A percentile compares a stretch with the other conserved stretches of the same genome.
phyloP scores from a whole-genome alignment of 2,329 filamentous ascomycete genomes.

The Diplodia mutila region DNA sequence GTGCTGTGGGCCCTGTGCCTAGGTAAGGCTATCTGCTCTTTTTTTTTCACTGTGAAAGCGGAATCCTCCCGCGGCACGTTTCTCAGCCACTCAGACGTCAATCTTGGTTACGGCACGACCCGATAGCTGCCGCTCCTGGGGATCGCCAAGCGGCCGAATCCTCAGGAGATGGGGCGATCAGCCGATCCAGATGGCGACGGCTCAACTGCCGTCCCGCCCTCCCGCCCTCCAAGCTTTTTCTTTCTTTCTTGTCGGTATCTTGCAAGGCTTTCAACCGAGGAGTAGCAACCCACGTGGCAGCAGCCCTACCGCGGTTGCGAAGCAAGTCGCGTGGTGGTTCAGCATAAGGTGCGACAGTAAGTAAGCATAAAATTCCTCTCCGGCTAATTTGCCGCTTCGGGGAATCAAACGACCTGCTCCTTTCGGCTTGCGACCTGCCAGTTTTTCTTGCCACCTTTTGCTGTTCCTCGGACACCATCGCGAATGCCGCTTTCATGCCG shows the following conservation, averaged over 20 bases:
- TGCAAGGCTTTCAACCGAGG: too few relatives aligned
- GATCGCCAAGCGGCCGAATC: constrained; percentile 17
- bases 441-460: not conserved
- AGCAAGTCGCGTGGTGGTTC: not conserved
- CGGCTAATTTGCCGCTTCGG: not conserved
- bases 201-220: constrained; percentile 1
- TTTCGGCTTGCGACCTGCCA: not conserved
- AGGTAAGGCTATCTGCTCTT: too few relatives aligned
- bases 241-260: not conserved
- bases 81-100: constrained; percentile 14
- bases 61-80: constrained; percentile 2
- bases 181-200: constrained; percentile 16
- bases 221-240: not conserved
- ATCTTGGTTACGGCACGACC: constrained; percentile 11
- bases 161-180: constrained; percentile 16
- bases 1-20: too few relatives aligned
- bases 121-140: constrained; percentile 3
- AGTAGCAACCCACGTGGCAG: not conserved
- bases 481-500: not conserved
- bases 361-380: constrained; percentile 14
- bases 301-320: not conserved
- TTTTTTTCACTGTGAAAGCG: too few relatives aligned
- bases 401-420: constrained; percentile 2
- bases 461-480: not conserved
- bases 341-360: constrained; percentile 11